A percentile compares a stretch with the other conserved stretches of the same genome.
These are phyloP conservation scores for Didymella segeticola DNA, from an alignment of 2,329 filamentous ascomycete genomes.

Conservation along the genomic window DNA sequence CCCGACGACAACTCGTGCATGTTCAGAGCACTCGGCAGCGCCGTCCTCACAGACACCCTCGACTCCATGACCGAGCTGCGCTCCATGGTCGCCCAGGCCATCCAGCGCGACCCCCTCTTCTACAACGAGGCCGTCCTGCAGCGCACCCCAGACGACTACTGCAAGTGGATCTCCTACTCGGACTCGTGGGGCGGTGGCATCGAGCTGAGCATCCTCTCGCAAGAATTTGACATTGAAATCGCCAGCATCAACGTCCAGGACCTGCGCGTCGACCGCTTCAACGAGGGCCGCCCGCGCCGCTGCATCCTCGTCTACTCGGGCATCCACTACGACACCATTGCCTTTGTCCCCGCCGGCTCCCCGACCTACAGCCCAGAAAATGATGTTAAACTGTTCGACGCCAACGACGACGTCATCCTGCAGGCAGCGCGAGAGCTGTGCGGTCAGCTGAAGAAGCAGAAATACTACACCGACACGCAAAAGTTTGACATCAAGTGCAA, in stretches of 20 bases:
- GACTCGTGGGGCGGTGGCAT: constrained; percentile 92
- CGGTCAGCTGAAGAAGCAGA: constrained; percentile 67
- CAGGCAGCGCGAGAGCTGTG: constrained; percentile 65
- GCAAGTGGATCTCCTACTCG: constrained; percentile 77
- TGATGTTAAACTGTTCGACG: constrained; percentile 78
- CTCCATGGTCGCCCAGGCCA: constrained; percentile 77
- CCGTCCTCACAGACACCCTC: constrained; percentile 69
- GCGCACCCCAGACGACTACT: constrained; percentile 73
- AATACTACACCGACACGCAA: constrained; percentile 90
- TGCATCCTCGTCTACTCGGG: constrained; percentile 89
- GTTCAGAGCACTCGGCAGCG: constrained; percentile 85
- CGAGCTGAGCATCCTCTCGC: constrained; percentile 83
- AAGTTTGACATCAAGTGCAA: constrained; percentile 82
- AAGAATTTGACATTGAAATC: constrained; percentile 85
- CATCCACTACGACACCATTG: constrained; percentile 92
- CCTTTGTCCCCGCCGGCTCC: constrained; percentile 68
- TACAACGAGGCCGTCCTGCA: constrained; percentile 83
- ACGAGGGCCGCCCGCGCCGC: constrained; percentile 69
- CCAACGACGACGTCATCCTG: constrained; percentile 61
- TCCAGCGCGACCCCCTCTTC: constrained; percentile 72
- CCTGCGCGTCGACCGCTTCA: constrained; percentile 74
- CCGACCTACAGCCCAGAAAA: constrained; percentile 70
- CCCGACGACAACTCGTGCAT: constrained; percentile 95
- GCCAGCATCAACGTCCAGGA: constrained; percentile 81
- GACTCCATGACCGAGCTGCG: constrained; percentile 76